A percentile compares a stretch with the other conserved stretches of the same genome.
phyloP scores from a whole-genome alignment of 2,329 filamentous ascomycete genomes.

The Fusarium sp. region DNA sequence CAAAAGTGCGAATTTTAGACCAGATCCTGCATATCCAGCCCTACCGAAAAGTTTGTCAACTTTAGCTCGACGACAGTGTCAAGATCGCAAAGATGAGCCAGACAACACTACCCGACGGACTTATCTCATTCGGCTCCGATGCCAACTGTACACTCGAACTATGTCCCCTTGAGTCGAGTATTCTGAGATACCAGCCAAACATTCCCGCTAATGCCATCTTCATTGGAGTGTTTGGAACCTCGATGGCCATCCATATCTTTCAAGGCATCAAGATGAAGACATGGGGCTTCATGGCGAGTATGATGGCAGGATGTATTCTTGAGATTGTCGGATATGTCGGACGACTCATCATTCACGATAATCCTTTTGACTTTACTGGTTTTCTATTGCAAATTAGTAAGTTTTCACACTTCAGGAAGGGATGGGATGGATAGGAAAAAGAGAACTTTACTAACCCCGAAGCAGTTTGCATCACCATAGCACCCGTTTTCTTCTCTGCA shows the following conservation, averaged over 20 bases:
- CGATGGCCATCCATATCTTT: conserved; percentile 32
- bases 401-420: not conserved
- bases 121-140: conserved; percentile 40
- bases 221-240: conserved; percentile 38
- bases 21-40: not conserved
- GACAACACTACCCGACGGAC: conserved; percentile 35
- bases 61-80: not conserved
- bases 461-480: conserved; percentile 50
- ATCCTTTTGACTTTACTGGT: conserved; percentile 67
- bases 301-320: conserved; percentile 65
- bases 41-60: not conserved
- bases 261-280: conserved; percentile 38
- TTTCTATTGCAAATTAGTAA: conserved; percentile 76
- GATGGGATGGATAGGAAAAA: not conserved
- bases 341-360: conserved; percentile 65
- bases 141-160: conserved; percentile 45
- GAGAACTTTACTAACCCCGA: conserved; percentile 10
- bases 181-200: conserved; percentile 42
- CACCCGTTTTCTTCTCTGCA: conserved; percentile 48
- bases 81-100: conserved; percentile 15
- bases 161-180: conserved; percentile 43
- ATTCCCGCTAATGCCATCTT: conserved; percentile 38
- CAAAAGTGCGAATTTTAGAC: not conserved
- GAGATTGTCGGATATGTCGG: conserved; percentile 73
- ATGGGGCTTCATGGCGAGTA: conserved; percentile 59